phyloP scores from a whole-genome alignment of 306 rosid species.

The Rosa chinensis region DNA sequence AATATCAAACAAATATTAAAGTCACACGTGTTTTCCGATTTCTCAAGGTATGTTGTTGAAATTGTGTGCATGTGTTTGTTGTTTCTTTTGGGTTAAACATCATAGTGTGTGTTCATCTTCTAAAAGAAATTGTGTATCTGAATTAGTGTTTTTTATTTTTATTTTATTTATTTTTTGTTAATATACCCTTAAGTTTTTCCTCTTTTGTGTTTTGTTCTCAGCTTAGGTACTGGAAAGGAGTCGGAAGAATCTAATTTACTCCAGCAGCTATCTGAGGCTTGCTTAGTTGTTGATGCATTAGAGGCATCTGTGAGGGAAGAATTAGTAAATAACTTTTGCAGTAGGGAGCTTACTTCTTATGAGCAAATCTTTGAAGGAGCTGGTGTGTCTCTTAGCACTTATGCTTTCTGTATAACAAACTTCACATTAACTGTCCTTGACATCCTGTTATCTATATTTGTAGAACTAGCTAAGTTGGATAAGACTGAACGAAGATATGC shows the following conservation, averaged over 20 bases:
- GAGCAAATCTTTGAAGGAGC: slow-evolving; percentile 99
- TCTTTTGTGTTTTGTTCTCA: slow-evolving; percentile 50
- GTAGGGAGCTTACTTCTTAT: slow-evolving; percentile 91
- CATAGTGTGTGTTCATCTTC: not conserved
- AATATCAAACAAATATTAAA: slow-evolving; percentile 96
- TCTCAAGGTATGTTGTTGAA: slow-evolving; percentile 65
- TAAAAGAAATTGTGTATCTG: too few species aligned
- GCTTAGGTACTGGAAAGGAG: slow-evolving; percentile 99
- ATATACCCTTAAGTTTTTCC: slow-evolving; percentile 16
- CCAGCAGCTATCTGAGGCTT: slow-evolving; percentile 93
- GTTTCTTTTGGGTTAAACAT: not conserved
- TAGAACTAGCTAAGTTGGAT: slow-evolving; percentile 95
- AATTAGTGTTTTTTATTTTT: too few species aligned
- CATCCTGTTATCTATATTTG: slow-evolving; percentile 21
- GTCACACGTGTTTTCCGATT: slow-evolving; percentile 97
- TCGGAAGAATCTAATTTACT: slow-evolving; percentile 87
- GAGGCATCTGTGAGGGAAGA: slow-evolving; percentile 99
- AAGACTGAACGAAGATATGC: slow-evolving; percentile 98
- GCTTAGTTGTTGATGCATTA: slow-evolving; percentile 95
- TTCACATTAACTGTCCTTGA: slow-evolving; percentile 19
- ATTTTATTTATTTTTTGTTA: too few species aligned
- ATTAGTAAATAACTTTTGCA: slow-evolving; percentile 92
- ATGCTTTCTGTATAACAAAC: slow-evolving; percentile 19
- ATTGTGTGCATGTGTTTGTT: not conserved
- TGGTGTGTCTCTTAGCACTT: slow-evolving; percentile 50